phyloP scores from a whole-genome alignment of 345 rosid species.

The Anacardium occidentale region DNA sequence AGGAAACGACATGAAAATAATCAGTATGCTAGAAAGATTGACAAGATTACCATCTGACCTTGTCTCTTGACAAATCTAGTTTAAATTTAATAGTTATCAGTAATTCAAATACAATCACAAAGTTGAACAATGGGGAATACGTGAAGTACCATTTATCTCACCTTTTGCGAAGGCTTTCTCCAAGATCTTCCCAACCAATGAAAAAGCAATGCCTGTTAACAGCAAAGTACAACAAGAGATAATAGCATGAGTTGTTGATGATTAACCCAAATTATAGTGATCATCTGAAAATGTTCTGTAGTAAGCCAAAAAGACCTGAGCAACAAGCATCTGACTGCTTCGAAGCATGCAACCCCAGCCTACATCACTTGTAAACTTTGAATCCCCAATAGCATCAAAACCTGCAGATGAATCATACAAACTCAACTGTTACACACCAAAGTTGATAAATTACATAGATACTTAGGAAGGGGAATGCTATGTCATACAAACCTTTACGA shows the following conservation, averaged over 20 bases:
- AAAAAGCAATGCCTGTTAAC: conserved; percentile 71
- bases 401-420: conserved; percentile 44
- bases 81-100: neutral
- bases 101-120: neutral
- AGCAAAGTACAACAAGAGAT: neutral
- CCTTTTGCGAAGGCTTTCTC: conserved; percentile 64
- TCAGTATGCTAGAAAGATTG: conserved; percentile 2
- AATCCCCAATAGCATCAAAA: conserved; percentile 67
- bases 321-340: conserved; percentile 96
- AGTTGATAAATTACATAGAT: neutral
- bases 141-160: conserved; percentile 19
- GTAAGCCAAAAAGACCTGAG: conserved; percentile 50
- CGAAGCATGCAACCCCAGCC: conserved; percentile 99
- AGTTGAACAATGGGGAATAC: neutral
- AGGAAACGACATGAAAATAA: conserved; percentile 23
- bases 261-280: neutral
- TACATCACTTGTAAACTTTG: conserved; percentile 68
- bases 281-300: conserved; percentile 3
- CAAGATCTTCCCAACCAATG: conserved; percentile 86
- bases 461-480: neutral
- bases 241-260: neutral
- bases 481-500: conserved; percentile 67
- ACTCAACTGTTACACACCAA: neutral
- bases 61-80: neutral
- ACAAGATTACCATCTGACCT: neutral